A percentile compares a stretch with the other conserved stretches of the same genome.
Evolutionary conservation across 1,139 yeast genomes (phyloP).

Genomic region (Nakaseomyces glabratus): DNA sequence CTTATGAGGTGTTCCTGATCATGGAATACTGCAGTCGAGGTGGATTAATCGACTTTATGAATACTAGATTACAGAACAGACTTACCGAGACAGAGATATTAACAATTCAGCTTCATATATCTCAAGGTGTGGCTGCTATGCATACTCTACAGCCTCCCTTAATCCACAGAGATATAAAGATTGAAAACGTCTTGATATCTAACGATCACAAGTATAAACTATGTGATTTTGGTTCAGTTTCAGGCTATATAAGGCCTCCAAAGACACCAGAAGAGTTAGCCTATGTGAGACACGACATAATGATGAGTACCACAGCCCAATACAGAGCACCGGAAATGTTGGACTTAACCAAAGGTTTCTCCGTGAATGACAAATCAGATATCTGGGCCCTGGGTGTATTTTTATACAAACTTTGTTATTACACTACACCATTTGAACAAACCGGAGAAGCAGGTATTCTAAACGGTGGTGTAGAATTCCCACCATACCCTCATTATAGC

Average conservation of each 20-base stretch:
- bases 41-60: slow-evolving; percentile 68
- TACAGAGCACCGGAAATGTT: slow-evolving; percentile 79
- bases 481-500: slow-evolving; percentile 40
- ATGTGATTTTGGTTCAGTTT: slow-evolving; percentile 73
- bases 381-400: slow-evolving; percentile 82
- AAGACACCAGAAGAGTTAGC: slow-evolving; percentile 53
- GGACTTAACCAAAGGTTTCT: slow-evolving; percentile 54
- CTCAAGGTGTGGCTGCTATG: slow-evolving; percentile 64
- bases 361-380: slow-evolving; percentile 70
- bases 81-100: slow-evolving; percentile 53
- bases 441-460: slow-evolving; percentile 65
- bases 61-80: slow-evolving; percentile 55
- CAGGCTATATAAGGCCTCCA: slow-evolving; percentile 55
- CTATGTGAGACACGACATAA: slow-evolving; percentile 52
- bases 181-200: slow-evolving; percentile 66
- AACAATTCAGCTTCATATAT: slow-evolving; percentile 56
- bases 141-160: slow-evolving; percentile 48
- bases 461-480: slow-evolving; percentile 57
- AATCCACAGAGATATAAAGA: slow-evolving; percentile 70
- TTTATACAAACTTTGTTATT: slow-evolving; percentile 65
- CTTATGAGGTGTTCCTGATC: slow-evolving; percentile 64
- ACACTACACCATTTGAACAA: slow-evolving; percentile 73
- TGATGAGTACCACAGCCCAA: slow-evolving; percentile 75
- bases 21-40: slow-evolving; percentile 75
- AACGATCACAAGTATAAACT: slow-evolving; percentile 49